Percentiles rank a stretch among this genome's conserved stretches.
Evolutionary conservation across 1,284 basidiomycete species (phyloP).

Genomic region (Irpex sp.): DNA sequence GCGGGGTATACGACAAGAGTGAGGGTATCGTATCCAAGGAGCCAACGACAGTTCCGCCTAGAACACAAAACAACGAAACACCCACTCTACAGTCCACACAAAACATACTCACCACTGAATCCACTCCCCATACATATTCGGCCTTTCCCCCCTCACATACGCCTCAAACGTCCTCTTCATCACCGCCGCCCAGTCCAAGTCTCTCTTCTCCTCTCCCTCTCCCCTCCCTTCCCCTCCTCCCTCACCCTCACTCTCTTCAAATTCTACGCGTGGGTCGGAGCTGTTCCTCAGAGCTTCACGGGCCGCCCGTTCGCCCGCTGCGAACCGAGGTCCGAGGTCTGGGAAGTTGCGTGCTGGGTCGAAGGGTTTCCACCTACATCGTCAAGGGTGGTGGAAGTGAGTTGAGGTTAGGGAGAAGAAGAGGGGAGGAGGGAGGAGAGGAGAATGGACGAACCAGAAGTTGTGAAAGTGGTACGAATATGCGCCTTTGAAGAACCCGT

Average conservation of each 20-base stretch:
- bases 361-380: constrained; percentile 90
- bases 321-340: constrained; percentile 87
- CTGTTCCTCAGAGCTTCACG: constrained; percentile 16
- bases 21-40: too few species aligned
- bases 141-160: constrained; percentile 87
- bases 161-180: constrained; percentile 93
- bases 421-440: too few species aligned
- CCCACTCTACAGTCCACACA: too few species aligned
- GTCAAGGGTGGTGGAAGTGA: constrained; percentile 9
- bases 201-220: constrained; percentile 50
- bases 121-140: constrained; percentile 95
- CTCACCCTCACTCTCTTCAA: constrained; percentile 32
- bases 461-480: constrained; percentile 80
- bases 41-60: too few species aligned
- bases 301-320: constrained; percentile 63
- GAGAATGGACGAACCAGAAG: constrained; percentile 38
- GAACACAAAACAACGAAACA: too few species aligned
- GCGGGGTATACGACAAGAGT: too few species aligned
- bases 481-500: constrained; percentile 76
- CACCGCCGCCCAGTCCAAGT: constrained; percentile 91
- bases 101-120: constrained; percentile 60
- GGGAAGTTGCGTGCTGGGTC: constrained; percentile 92
- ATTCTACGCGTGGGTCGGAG: constrained; percentile 30
- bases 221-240: constrained; percentile 42
- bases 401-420: neutral